Base-by-base conservation (phyloP, 257 asterid genomes). In the Avicennia marina region DNA sequence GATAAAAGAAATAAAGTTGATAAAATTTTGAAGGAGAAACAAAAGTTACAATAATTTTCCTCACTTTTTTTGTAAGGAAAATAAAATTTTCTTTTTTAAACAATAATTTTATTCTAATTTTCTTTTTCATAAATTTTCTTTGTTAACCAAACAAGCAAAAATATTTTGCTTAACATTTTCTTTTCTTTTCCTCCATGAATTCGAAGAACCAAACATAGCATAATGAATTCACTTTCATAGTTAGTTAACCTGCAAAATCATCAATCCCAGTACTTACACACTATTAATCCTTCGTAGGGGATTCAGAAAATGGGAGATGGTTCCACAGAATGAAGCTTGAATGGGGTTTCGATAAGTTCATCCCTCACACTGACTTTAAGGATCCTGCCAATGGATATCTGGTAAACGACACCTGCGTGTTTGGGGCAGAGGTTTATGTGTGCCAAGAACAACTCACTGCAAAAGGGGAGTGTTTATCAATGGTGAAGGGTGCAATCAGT, bases 401-500 rank as follows among this genome's bases (percentile, higher is more conserved):
- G 43, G 65, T 71, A 7, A 53, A 83, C 6, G 90, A 83, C 44
- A 67, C 56, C 0, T 78, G 87, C 26, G 74, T 78, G n/a, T 74
- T 83, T 60, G 95, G 87, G 41, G 87, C 83, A 15, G 90, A 83
- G 52, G 68, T 86, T 17, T 83, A 81, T 41, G 66, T 83, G 39
- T 39, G 63, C 61, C 77, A 64, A 43, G 85, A 83, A 57, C 70
- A 58, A 25, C 61, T 38, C 44, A 61, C 45, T 0, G 77, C 66
- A 36, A 76, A 62, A 73, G 87, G 80, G 19, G 94, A 86, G 57
- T 47, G 67, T 45, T 63, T 86, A 49, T 59, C 72, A 11, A 78
- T 83, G 95, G 26, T 78, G 19, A 78, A 86, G 70, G 87, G 76
- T 39, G 68, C 89, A 57, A 40, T 68, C 33, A 53, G 57, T 65